Percentiles rank a stretch among this genome's conserved stretches.
These are phyloP conservation scores for Metrosideros polymorpha DNA, from an alignment of 441 rosid genomes.

Conservation along the genomic window DNA sequence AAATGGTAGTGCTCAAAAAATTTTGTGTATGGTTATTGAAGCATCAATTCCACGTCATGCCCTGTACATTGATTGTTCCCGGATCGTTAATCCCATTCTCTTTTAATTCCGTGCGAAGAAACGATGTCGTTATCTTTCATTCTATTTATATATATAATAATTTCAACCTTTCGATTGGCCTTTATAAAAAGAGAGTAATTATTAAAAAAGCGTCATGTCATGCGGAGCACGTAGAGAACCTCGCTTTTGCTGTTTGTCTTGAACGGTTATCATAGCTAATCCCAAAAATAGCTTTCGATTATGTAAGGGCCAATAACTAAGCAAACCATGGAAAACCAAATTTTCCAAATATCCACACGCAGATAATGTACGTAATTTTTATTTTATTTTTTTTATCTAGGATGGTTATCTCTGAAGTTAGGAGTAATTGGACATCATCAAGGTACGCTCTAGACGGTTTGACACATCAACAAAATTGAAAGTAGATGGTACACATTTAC, in stretches of 20 bases:
- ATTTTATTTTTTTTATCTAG: not conserved
- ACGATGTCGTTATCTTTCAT: not conserved
- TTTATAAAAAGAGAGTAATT: not conserved
- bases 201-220: not conserved
- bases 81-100: not conserved
- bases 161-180: not conserved
- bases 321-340: not conserved
- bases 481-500: not conserved
- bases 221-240: not conserved
- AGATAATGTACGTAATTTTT: not conserved
- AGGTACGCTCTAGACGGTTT: not conserved
- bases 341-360: not conserved
- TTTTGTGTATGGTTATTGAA: not conserved
- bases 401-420: not conserved
- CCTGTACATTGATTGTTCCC: not conserved
- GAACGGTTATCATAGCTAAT: not conserved
- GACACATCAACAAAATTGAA: not conserved
- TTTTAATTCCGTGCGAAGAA: not conserved
- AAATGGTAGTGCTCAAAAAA: not conserved
- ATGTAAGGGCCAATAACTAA: not conserved
- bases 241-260: not conserved
- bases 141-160: not conserved
- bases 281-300: not conserved
- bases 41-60: not conserved
- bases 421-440: not conserved